Conservation (phyloP, 257 asterid species). For the Datura wrightii region DNA sequence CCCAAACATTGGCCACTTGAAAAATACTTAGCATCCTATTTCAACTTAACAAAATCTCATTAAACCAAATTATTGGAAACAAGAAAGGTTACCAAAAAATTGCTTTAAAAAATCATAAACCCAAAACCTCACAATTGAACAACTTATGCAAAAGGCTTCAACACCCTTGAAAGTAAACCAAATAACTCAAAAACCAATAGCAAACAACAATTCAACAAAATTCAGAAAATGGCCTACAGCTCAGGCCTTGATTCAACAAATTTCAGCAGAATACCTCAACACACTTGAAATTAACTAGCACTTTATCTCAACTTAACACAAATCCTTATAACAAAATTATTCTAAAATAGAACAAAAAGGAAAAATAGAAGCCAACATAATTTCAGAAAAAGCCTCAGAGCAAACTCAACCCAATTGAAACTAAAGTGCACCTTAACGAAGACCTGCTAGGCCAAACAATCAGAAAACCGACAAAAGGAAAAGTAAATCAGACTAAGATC, state of each 20-base stretch:
- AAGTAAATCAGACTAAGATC: not conserved
- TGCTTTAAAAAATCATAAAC: not conserved
- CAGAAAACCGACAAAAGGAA: not conserved
- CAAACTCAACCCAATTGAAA: not conserved
- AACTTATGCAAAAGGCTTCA: not conserved
- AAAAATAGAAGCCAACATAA: not conserved
- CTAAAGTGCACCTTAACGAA: not conserved
- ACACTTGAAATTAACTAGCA: not conserved
- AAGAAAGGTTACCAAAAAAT: not conserved
- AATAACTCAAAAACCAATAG: not conserved
- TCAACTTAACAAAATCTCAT: constrained; percentile 21
- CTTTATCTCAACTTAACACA: constrained; percentile 21
- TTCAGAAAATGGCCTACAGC: not conserved
- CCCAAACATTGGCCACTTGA: not conserved
- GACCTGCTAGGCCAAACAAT: not conserved
- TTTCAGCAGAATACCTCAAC: not conserved
- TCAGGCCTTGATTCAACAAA: not conserved
- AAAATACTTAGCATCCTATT: not conserved
- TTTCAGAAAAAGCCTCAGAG: not conserved
- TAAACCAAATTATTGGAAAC: not conserved
- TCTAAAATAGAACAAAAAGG: too few relatives aligned
- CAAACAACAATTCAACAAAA: not conserved
- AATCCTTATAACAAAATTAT: constrained; percentile 12
- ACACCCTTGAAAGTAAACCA: not conserved
- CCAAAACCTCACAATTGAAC: not conserved